phyloP scores from a whole-genome alignment of 2,329 filamentous ascomycete genomes.

The Aspergillus spinulosporus region DNA sequence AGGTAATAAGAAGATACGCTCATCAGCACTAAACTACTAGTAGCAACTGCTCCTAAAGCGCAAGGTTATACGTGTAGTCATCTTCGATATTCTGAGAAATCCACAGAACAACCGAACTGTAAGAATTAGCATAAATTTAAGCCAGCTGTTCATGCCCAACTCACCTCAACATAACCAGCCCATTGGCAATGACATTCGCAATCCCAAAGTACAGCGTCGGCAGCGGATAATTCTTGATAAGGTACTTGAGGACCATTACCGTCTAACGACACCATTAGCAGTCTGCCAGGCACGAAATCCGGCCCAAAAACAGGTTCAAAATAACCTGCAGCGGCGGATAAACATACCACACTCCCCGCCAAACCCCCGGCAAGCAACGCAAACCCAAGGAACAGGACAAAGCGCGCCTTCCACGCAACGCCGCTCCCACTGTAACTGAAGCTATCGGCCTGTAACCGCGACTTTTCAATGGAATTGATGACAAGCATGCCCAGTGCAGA shows the following conservation, averaged over 20 bases:
- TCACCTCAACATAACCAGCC: constrained; percentile 66
- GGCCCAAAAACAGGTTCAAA: not conserved
- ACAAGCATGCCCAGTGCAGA: constrained; percentile 69
- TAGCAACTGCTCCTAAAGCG: constrained; percentile 48
- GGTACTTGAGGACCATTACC: constrained; percentile 67
- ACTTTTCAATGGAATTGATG: constrained; percentile 72
- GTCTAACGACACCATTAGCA: constrained; percentile 41
- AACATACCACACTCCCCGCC: constrained; percentile 61
- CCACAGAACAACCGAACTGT: constrained; percentile 65
- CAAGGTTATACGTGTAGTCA: constrained; percentile 69
- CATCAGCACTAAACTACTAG: not conserved
- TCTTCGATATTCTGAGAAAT: constrained; percentile 72
- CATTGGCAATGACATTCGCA: constrained; percentile 66
- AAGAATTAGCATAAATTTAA: not conserved
- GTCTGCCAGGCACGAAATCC: not conserved
- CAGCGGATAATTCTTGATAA: constrained; percentile 60
- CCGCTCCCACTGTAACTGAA: constrained; percentile 66
- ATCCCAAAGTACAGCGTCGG: constrained; percentile 68
- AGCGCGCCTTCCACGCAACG: constrained; percentile 69
- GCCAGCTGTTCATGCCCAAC: constrained; percentile 23
- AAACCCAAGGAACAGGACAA: constrained; percentile 69
- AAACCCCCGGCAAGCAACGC: constrained; percentile 69
- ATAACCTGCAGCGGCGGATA: not conserved
- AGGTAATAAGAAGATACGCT: not conserved
- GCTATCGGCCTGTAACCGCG: constrained; percentile 62